Evolutionary conservation across 805 yeast genomes (phyloP).

Genomic region (Sugiyamaella americana): DNA sequence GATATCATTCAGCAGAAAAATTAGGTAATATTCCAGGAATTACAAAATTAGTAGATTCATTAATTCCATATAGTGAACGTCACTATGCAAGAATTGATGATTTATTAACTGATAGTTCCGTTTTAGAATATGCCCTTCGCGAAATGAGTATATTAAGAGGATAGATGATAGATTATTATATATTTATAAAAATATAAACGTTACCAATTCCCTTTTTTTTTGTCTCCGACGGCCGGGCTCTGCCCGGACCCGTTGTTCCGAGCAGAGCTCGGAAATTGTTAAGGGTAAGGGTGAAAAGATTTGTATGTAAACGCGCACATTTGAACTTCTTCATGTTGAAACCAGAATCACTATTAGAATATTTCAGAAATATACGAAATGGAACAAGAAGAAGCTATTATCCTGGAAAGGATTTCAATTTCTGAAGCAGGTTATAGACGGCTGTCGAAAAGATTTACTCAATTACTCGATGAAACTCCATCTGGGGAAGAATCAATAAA

Average conservation of each 20-base stretch:
- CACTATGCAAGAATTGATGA: slow-evolving; percentile 74
- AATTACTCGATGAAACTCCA: slow-evolving; percentile 4
- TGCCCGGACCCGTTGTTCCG: neutral
- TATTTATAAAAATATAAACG: neutral
- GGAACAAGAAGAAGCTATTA: slow-evolving; percentile 18
- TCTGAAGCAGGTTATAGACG: slow-evolving; percentile 19
- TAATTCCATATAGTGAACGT: slow-evolving; percentile 83
- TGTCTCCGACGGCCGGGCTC: neutral
- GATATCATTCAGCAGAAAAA: slow-evolving; percentile 46
- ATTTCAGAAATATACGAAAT: no score
- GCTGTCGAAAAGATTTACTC: slow-evolving; percentile 9
- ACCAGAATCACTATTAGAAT: no score
- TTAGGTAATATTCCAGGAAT: slow-evolving; percentile 63
- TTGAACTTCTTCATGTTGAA: no score
- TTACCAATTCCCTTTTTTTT: neutral
- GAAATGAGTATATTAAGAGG: slow-evolving; percentile 39
- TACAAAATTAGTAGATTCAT: slow-evolving; percentile 60
- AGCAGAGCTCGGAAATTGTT: no score
- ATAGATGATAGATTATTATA: neutral
- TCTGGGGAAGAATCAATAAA: neutral
- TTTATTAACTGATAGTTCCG: slow-evolving; percentile 76
- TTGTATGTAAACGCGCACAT: no score
- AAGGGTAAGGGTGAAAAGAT: no score
- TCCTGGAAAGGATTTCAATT: slow-evolving; percentile 19
- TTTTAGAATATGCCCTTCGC: slow-evolving; percentile 75